Evolutionary conservation across 495 filamentous ascomycete species (phyloP).

Genomic region (Aspergillus sparsus): DNA sequence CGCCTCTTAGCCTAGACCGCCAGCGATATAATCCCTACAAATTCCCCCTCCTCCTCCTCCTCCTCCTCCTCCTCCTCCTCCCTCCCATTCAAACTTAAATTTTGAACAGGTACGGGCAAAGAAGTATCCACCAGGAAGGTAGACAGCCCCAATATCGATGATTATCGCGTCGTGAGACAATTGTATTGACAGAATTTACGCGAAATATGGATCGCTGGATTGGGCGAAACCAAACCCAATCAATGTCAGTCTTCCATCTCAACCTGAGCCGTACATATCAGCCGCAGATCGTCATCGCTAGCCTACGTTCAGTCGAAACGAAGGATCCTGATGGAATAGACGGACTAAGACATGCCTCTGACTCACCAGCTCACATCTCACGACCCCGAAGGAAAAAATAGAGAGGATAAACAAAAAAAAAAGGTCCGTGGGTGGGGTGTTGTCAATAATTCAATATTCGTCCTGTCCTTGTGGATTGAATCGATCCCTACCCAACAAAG

Average conservation of each 20-base stretch:
- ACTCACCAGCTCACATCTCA: neutral
- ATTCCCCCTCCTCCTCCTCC: too few relatives aligned
- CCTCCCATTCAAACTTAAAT: too few relatives aligned
- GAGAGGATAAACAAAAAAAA: neutral
- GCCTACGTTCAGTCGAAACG: neutral
- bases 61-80: too few relatives aligned
- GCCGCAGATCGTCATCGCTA: neutral
- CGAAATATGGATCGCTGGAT: too few relatives aligned
- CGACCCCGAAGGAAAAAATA: neutral
- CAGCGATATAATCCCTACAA: neutral
- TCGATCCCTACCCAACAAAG: neutral
- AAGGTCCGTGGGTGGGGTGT: neutral
- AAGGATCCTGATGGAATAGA: neutral
- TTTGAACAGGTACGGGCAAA: neutral
- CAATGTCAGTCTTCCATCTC: neutral
- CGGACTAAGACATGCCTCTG: neutral
- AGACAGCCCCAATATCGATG: neutral
- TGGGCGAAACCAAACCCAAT: too few relatives aligned
- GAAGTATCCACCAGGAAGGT: neutral
- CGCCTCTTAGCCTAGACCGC: neutral
- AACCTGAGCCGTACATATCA: neutral
- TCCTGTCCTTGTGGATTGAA: neutral
- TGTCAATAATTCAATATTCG: neutral
- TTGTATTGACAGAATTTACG: neutral
- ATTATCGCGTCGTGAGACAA: neutral